Evolutionary conservation across 1,284 basidiomycete species (phyloP), one percentile per base, ranked within the genome.

Genomic region (Golubevia sp.): DNA sequence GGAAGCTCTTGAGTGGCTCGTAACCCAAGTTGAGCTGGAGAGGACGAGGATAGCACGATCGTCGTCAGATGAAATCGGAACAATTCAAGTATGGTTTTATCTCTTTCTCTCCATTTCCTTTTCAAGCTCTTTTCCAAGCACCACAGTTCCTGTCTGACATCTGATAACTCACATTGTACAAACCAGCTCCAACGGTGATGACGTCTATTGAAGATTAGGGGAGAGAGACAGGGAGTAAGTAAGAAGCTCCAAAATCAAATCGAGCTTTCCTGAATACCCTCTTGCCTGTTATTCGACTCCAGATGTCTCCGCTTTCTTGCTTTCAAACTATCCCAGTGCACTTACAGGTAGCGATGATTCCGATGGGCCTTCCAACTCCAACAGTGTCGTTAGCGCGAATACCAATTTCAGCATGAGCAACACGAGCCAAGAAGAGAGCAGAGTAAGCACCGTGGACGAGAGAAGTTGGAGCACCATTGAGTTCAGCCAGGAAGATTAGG

Each of bases 401-500:
- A 49, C 76, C 79, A 23, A 79, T 11, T 51, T 49, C 67, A 50
- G 62, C 66, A 64, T 81, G 75, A 21, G 71, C 64, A 48, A 83
- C 76, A 48, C 80, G 77, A 20, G 68, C 64, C 21, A 64, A 61
- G 48, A 83, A 79, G 44, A 83, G 71, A 25, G 77, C 70, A 13
- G 74, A 63, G 75, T 77, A 83, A 44, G 72, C 78, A 44, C 70
- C 74, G 63, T 83, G 80, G 53, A 81, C 79, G 58, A 77, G 74
- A 52, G 68, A 68, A 48, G 80, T 83, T 44, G 80, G 80, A 25
- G 80, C 80, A 61, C 80, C 80, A 71, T 83, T 83, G 55, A 83
- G 74, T 68, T 83, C 80, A 49, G 80, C 78, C 56, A 83, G 73
- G 77, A 83, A 83, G 72, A 83, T 71, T 52, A 82, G 70, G 65